Conservation (phyloP, 139 green algal species). For the Tetraselmis chui region DNA sequence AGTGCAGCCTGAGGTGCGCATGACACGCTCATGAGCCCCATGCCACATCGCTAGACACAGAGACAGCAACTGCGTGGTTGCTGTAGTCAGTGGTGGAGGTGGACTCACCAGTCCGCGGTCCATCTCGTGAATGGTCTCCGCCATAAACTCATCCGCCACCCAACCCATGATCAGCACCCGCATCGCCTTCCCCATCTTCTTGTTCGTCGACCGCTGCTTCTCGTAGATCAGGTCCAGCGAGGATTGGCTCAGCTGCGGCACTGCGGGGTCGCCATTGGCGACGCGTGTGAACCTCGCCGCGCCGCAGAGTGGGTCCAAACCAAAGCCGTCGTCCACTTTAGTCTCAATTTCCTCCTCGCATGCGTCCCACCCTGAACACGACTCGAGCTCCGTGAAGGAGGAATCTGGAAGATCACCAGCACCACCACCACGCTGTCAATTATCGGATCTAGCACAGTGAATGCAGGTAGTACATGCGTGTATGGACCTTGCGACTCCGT, state of each 20-base stretch:
- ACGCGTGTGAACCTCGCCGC: not conserved
- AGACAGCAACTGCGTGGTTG: too few species aligned
- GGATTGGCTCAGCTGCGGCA: not conserved
- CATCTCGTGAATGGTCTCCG: slow-evolving; percentile 46
- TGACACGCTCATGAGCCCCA: too few species aligned
- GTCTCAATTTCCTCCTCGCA: not conserved
- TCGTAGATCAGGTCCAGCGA: not conserved
- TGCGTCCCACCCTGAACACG: not conserved
- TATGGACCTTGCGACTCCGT: too few species aligned
- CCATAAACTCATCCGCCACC: slow-evolving; percentile 43
- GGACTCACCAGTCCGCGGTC: slow-evolving; percentile 31
- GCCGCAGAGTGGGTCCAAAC: not conserved
- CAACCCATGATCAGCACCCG: slow-evolving; percentile 54
- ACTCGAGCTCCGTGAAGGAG: too few species aligned
- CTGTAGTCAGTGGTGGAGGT: too few species aligned
- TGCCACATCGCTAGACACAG: too few species aligned
- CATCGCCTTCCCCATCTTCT: not conserved
- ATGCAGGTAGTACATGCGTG: too few species aligned
- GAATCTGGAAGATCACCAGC: too few species aligned
- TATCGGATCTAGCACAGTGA: too few species aligned
- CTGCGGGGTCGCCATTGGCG: not conserved
- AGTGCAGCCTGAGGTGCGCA: not conserved
- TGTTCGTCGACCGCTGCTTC: not conserved
- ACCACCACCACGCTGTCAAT: too few species aligned
- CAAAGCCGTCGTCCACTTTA: not conserved